Conservation (phyloP, 2,329 filamentous ascomycete species). For the Diaporthe citrichinensis region DNA sequence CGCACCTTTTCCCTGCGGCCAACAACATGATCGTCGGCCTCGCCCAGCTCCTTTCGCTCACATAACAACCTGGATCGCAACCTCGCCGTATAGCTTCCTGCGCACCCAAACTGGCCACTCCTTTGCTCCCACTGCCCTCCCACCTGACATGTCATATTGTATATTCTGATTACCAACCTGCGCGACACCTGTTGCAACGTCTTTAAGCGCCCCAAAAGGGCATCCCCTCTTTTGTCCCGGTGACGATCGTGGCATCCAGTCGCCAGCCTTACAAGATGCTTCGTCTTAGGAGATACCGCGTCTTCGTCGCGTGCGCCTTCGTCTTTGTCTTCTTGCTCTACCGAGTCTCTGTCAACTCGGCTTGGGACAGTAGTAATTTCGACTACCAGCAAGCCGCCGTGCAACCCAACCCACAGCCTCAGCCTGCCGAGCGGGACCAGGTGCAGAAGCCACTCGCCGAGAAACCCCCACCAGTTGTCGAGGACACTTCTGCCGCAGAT, state of each 20-base stretch:
- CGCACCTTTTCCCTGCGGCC: not conserved
- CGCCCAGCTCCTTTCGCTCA: not conserved
- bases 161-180: not conserved
- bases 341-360: conserved; percentile 60
- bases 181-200: conserved; percentile 15
- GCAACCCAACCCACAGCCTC: conserved; percentile 12
- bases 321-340: conserved; percentile 69
- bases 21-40: conserved; percentile 19
- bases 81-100: not conserved
- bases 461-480: conserved; percentile 21
- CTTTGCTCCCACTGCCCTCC: not conserved
- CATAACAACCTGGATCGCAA: not conserved
- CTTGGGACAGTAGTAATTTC: conserved; percentile 47
- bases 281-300: conserved; percentile 72
- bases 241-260: not conserved
- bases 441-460: conserved; percentile 19
- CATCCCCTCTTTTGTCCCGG: conserved; percentile 3
- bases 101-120: not conserved
- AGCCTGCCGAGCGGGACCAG: conserved; percentile 7
- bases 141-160: conserved; percentile 15
- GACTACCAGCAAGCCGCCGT: conserved; percentile 37
- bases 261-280: conserved; percentile 58
- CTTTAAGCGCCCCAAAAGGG: not conserved
- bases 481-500: conserved; percentile 3
- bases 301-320: conserved; percentile 70